Percentiles rank a stretch among this genome's conserved stretches.
Conservation (phyloP, 345 rosid species). For the Lepidium didymum region DNA sequence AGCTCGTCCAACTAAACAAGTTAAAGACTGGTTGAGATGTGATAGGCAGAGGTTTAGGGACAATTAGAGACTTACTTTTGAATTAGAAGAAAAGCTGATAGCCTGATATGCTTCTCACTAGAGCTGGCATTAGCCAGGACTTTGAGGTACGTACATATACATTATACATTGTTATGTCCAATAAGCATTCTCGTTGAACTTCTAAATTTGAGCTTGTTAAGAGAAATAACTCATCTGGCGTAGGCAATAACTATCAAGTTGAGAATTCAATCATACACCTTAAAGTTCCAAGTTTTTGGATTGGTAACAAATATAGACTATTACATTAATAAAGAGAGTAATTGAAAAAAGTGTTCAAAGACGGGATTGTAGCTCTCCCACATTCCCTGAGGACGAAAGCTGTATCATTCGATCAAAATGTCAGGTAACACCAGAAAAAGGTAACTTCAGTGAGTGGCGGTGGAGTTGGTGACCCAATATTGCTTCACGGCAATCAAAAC, state of each 20-base stretch:
- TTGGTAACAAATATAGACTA: slow-evolving; percentile 13
- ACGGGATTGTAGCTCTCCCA: slow-evolving; percentile 12
- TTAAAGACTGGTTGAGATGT: slow-evolving; percentile 28
- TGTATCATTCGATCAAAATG: slow-evolving; percentile 25
- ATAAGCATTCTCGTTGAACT: not conserved
- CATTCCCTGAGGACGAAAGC: slow-evolving; percentile 24
- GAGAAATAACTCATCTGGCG: not conserved
- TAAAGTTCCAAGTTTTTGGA: slow-evolving; percentile 16
- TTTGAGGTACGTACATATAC: not conserved
- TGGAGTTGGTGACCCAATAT: slow-evolving; percentile 88
- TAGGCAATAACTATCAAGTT: slow-evolving; percentile 1
- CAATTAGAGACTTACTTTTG: not conserved
- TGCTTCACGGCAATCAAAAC: slow-evolving; percentile 89
- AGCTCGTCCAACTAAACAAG: slow-evolving; percentile 43
- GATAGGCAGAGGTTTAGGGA: not conserved
- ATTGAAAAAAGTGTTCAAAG: not conserved
- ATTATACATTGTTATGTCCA: not conserved
- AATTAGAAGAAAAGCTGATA: not conserved
- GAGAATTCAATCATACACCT: slow-evolving; percentile 15
- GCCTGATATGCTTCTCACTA: not conserved
- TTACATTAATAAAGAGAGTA: slow-evolving; percentile 15
- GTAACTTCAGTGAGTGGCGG: slow-evolving; percentile 39
- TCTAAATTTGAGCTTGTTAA: not conserved
- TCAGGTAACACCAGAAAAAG: slow-evolving; percentile 5
- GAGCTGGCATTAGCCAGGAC: not conserved